These are phyloP conservation scores for Echeveria elegans DNA, from an alignment of 164 flowering plant species.

Conservation along the genomic window DNA sequence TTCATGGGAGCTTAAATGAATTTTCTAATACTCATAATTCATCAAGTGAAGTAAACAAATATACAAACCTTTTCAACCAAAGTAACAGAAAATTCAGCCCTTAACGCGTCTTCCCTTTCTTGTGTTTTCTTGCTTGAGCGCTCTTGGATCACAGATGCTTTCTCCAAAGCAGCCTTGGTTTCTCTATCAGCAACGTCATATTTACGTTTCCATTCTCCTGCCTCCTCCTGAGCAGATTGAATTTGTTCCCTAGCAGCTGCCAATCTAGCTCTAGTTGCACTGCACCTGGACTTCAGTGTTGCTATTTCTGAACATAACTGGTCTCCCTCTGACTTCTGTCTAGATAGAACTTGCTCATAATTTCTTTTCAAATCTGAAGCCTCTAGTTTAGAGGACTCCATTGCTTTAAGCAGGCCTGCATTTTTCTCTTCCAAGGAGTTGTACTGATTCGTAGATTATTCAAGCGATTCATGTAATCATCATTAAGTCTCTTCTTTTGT, in stretches of 20 bases:
- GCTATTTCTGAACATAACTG: slow-evolving; percentile 61
- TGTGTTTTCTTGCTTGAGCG: slow-evolving; percentile 56
- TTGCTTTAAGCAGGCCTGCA: slow-evolving; percentile 41
- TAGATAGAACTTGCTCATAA: slow-evolving; percentile 54
- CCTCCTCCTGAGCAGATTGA: slow-evolving; percentile 87
- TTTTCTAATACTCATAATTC: background rate
- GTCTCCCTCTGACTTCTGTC: slow-evolving; percentile 64
- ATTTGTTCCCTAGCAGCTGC: slow-evolving; percentile 89
- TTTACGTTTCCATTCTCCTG: slow-evolving; percentile 87
- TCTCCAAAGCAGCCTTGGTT: slow-evolving; percentile 82
- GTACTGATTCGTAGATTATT: slow-evolving; percentile 57
- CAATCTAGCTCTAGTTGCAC: slow-evolving; percentile 87
- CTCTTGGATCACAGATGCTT: slow-evolving; percentile 83
- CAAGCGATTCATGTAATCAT: slow-evolving; percentile 73
- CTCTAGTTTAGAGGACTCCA: slow-evolving; percentile 57
- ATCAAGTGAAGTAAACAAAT: background rate
- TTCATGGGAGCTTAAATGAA: background rate
- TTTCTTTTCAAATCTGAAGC: slow-evolving; percentile 80
- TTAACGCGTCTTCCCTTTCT: slow-evolving; percentile 70
- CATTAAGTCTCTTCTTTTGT: slow-evolving; percentile 74
- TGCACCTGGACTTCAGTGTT: slow-evolving; percentile 52
- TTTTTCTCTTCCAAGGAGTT: slow-evolving; percentile 74
- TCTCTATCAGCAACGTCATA: slow-evolving; percentile 78
- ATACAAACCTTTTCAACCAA: slow-evolving; percentile 61
- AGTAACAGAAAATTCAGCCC: slow-evolving; percentile 49